Base-by-base conservation (phyloP, 140 eudicot genomes). In the Cichorium intybus region DNA sequence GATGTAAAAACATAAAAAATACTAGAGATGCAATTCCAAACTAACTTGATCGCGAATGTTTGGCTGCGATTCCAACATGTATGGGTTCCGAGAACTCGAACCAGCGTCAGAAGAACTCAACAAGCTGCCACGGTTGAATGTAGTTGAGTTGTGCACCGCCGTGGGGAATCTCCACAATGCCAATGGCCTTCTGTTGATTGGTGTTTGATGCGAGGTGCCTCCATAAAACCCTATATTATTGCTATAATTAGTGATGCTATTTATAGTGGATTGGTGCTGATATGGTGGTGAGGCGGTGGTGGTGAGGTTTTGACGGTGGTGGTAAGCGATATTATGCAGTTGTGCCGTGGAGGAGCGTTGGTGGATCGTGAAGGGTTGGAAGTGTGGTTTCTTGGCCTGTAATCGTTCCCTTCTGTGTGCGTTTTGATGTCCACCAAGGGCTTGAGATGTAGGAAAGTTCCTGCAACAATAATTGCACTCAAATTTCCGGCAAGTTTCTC, bases 351-450 rank as follows among this genome's bases (percentile, higher is more conserved):
- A 24, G 28, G 71, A 37, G 60, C 67, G 62, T 3, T 64, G 58
- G 57, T 73, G 76, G 60, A 57, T 58, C 53, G 49, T 50, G 47
- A 74, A 54, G n/a, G 86, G 55, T 10, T 71, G 84, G 39, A 75
- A 56, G 50, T 81, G 85, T 15, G 81, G 80, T 0, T 87, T 67
- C 62, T 88, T 93, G 11, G 88, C 85, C 15, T 85, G 88, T 60
- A 84, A 88, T 1, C 99, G 84, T 51, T 93, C 97, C 67, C 93
- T 72, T 63, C 88, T 81, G 77, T 93, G 99, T 12, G 97, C 99
- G 56, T 93, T 93, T 55, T 93, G 99, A 62, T 93, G 99, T 41
- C 99, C 99, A 24, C 97, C 99, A 5, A 93, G 77, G 28, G 99
- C 99, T 76, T 93, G 99, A 3, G 99, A 93, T 7, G 97, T 88